Evolutionary conservation across 108 stramenopile genomes (phyloP).

Genomic region (Epithemia pelagica): DNA sequence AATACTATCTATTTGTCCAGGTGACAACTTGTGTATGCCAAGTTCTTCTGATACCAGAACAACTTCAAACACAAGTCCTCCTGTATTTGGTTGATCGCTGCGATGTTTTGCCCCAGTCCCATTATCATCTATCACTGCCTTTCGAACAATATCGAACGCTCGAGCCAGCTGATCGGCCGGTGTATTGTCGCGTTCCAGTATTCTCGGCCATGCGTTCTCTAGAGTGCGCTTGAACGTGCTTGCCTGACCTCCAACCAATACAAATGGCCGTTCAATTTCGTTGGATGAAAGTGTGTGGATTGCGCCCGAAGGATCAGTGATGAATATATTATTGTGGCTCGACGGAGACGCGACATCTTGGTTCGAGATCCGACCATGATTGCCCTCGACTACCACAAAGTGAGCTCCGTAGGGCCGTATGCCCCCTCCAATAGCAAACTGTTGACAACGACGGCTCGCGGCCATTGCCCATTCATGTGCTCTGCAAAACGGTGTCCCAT

Average conservation of each 20-base stretch:
- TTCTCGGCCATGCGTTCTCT: background rate
- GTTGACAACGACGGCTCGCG: conserved; percentile 59
- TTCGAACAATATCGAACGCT: background rate
- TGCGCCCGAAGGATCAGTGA: conserved; percentile 42
- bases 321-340: conserved; percentile 32
- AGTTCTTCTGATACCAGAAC: background rate
- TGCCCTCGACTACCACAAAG: conserved; percentile 20
- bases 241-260: background rate
- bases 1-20: background rate
- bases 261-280: conserved; percentile 1
- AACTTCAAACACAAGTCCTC: background rate
- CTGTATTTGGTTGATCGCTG: too few species aligned
- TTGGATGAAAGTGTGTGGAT: conserved; percentile 3
- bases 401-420: conserved; percentile 68
- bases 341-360: too few species aligned
- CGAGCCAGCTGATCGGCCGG: background rate
- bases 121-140: background rate
- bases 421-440: conserved; percentile 69
- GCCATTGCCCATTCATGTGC: conserved; percentile 24
- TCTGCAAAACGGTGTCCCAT: conserved; percentile 12
- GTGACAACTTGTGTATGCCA: background rate
- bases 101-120: background rate
- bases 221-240: background rate
- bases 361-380: background rate
- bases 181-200: background rate